Percentiles rank a stretch among this genome's conserved stretches.
Conservation (phyloP, 2,329 filamentous ascomycete genomes). For the Diaporthe vexans region DNA sequence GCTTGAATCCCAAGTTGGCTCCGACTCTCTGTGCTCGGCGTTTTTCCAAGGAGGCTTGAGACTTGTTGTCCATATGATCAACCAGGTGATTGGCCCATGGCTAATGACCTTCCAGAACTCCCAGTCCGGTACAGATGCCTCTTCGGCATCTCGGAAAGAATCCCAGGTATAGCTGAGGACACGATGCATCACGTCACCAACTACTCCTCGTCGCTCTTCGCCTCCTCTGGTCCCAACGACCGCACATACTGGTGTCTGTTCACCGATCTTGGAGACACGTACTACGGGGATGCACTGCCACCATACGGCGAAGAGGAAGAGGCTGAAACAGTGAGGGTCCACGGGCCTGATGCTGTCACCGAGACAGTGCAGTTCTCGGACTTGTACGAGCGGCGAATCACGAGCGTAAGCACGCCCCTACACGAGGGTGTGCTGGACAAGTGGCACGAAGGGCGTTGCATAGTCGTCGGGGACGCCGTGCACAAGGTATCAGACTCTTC, state of each 20-base stretch:
- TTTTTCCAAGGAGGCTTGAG: too few species aligned
- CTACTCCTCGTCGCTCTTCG: conserved; percentile 34
- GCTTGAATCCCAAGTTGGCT: background rate
- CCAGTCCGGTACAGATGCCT: conserved; percentile 40
- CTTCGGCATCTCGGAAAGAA: conserved; percentile 44
- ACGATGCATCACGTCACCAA: conserved; percentile 28
- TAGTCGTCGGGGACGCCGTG: conserved; percentile 50
- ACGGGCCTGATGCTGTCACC: conserved; percentile 36
- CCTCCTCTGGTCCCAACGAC: conserved; percentile 38
- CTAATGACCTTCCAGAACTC: background rate
- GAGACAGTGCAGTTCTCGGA: conserved; percentile 40
- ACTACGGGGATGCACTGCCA: conserved; percentile 41
- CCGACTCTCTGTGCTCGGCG: background rate
- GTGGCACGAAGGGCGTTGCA: conserved; percentile 51
- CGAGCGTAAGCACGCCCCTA: conserved; percentile 50
- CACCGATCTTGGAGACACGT: conserved; percentile 24
- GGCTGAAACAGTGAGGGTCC: conserved; percentile 9
- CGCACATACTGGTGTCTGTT: conserved; percentile 45
- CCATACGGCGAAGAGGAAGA: conserved; percentile 42
- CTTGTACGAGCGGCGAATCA: conserved; percentile 37
- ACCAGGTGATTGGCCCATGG: background rate
- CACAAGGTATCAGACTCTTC: conserved; percentile 49
- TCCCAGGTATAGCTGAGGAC: conserved; percentile 27
- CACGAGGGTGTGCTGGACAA: conserved; percentile 52
- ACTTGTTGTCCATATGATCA: too few species aligned